A percentile compares a stretch with the other conserved stretches of the same genome.
Conservation (phyloP, 176 grass and related monocot species). For the Aegilops umbellulata region DNA sequence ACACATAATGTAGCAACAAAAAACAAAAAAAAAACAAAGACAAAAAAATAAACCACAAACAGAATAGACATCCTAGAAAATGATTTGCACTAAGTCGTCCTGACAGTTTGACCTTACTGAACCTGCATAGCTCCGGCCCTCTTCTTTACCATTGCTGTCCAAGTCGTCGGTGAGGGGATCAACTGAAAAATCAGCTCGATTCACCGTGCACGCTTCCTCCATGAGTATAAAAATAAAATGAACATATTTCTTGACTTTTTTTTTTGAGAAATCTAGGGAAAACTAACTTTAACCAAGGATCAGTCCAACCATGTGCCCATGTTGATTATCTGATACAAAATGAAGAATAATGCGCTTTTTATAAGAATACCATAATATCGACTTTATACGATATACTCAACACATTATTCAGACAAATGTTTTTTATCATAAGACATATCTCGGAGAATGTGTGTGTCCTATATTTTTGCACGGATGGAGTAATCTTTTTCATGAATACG, state of each 20-base stretch:
- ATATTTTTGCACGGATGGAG: not conserved
- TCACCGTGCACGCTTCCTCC: not conserved
- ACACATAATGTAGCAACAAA: no score
- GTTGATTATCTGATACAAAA: not conserved
- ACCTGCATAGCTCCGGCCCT: not conserved
- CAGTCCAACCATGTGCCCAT: not conserved
- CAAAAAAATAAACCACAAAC: no score
- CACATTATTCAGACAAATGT: not conserved
- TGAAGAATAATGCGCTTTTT: not conserved
- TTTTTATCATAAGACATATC: not conserved
- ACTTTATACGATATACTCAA: no score
- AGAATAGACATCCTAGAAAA: no score
- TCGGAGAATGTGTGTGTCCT: not conserved
- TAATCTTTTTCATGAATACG: no score
- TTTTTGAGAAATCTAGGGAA: no score
- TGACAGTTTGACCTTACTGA: not conserved
- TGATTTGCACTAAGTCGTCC: not conserved
- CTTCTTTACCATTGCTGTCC: not conserved
- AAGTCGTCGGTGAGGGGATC: not conserved
- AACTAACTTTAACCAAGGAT: not conserved
- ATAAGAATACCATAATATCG: not conserved
- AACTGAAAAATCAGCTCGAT: not conserved
- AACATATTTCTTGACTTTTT: no score
- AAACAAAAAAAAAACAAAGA: no score
- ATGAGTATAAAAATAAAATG: not conserved